These are phyloP conservation scores for Crinitomyces ghanaensis DNA, from an alignment of 805 yeast genomes.

Conservation along the genomic window DNA sequence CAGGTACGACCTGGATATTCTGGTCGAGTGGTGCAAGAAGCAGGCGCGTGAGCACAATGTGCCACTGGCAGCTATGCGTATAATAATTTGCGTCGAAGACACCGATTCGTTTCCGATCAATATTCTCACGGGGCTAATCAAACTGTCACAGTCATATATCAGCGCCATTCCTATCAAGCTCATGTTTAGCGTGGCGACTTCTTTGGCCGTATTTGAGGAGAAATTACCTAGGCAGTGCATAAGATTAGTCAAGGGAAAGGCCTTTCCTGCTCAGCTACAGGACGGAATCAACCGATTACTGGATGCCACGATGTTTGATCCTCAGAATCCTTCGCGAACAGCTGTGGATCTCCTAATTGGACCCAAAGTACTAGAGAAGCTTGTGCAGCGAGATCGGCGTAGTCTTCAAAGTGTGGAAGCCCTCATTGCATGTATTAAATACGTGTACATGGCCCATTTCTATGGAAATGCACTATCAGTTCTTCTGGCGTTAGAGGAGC, in stretches of 20 bases:
- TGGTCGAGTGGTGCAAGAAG: conserved; percentile 24
- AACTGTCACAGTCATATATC: conserved; percentile 25
- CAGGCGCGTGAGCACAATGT: conserved; percentile 6
- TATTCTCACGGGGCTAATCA: conserved; percentile 22
- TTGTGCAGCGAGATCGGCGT: conserved; percentile 14
- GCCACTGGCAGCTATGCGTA: conserved; percentile 9
- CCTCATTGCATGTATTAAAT: conserved; percentile 19
- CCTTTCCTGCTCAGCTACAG: conserved; percentile 18
- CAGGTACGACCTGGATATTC: conserved; percentile 28
- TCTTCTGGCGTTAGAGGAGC: conserved; percentile 2
- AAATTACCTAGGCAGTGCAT: conserved; percentile 22
- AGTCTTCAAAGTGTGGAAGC: conserved; percentile 18
- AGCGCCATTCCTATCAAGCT: conserved; percentile 24
- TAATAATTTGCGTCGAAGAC: conserved; percentile 27
- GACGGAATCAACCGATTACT: conserved; percentile 12
- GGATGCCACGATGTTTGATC: conserved; percentile 12
- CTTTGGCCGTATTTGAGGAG: conserved; percentile 27
- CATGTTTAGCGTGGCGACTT: conserved; percentile 26
- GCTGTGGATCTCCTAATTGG: conserved; percentile 17
- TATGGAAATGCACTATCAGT: conserved; percentile 28
- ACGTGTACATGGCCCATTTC: conserved; percentile 26
- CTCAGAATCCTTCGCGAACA: conserved; percentile 5
- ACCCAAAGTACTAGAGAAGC: conserved; percentile 15
- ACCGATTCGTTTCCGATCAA: conserved; percentile 27
- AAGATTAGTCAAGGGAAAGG: conserved; percentile 17